These are phyloP conservation scores for Boletus smithii DNA, from an alignment of 1,284 basidiomycete species.

Conservation along the genomic window DNA sequence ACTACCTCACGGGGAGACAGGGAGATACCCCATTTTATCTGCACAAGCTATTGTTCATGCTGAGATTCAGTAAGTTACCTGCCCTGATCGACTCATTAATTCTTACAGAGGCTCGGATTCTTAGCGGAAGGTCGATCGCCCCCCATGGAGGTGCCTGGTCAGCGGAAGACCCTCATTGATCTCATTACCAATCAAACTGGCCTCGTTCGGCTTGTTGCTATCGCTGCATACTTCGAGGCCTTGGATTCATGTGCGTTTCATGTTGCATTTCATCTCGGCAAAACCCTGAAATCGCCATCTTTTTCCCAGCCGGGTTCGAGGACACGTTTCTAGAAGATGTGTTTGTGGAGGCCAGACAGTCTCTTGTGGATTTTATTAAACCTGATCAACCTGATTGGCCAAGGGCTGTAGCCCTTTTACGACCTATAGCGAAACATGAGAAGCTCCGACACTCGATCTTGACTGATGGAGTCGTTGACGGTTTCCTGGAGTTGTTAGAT, in stretches of 20 bases:
- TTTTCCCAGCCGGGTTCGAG: background rate
- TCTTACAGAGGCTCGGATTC: background rate
- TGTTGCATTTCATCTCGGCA: background rate
- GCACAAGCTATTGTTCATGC: conserved; percentile 13
- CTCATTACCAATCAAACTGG: conserved; percentile 13
- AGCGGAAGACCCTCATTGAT: conserved; percentile 9
- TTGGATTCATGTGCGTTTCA: conserved; percentile 8
- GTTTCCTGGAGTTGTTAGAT: conserved; percentile 11
- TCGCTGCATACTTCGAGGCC: conserved; percentile 14
- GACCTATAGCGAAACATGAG: conserved; percentile 14
- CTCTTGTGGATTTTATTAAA: conserved; percentile 6
- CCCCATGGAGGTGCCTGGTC: background rate
- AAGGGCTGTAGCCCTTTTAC: conserved; percentile 15
- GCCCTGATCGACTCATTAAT: background rate
- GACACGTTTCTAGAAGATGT: conserved; percentile 8
- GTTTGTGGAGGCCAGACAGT: conserved; percentile 12
- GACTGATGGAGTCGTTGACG: conserved; percentile 5
- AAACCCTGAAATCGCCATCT: background rate
- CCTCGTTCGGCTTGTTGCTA: conserved; percentile 11
- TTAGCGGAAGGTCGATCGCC: conserved; percentile 10
- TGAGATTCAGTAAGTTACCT: conserved; percentile 11
- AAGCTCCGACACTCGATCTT: conserved; percentile 6
- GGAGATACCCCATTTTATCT: conserved; percentile 11
- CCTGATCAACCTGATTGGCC: conserved; percentile 16
- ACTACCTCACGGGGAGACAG: conserved; percentile 13